Evolutionary conservation across 2,329 filamentous ascomycete species (phyloP).

Genomic region (Lasiodiplodia hormozganensis): DNA sequence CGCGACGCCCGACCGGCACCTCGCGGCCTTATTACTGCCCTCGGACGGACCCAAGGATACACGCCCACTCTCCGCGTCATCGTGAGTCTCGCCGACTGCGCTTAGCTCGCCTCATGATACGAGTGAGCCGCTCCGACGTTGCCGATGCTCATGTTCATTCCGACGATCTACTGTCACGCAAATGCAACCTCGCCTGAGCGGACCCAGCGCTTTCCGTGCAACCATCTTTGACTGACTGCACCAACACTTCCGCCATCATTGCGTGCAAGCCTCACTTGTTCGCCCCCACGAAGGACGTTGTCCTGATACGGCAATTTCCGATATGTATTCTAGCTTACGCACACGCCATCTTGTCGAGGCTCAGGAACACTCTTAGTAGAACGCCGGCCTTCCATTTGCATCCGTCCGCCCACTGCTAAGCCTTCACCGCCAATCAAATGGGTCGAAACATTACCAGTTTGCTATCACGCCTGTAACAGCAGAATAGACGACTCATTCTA

Average conservation of each 20-base stretch:
- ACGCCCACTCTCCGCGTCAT: neutral
- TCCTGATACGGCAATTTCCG: neutral
- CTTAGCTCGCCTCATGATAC: conserved; percentile 13
- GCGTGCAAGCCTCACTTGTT: neutral
- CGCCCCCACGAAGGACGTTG: neutral
- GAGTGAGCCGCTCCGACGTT: conserved; percentile 5
- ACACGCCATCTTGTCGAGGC: neutral
- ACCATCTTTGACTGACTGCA: too few species aligned
- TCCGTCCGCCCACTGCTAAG: too few species aligned
- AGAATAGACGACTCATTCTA: too few species aligned
- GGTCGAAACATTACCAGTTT: too few species aligned
- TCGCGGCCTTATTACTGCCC: conserved; percentile 1
- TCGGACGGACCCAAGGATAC: neutral
- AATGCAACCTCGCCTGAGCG: neutral
- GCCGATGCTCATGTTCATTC: neutral
- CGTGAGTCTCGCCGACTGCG: neutral
- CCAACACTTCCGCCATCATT: neutral
- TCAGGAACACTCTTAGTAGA: neutral
- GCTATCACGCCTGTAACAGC: too few species aligned
- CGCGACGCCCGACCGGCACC: neutral
- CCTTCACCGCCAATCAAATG: too few species aligned
- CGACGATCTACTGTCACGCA: conserved; percentile 4
- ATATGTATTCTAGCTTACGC: neutral
- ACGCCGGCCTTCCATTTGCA: neutral
- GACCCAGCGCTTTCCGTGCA: too few species aligned